Percentiles rank a stretch among this genome's conserved stretches.
Conservation (phyloP, 1,139 yeast species). For the Hansenula lynferdii region DNA sequence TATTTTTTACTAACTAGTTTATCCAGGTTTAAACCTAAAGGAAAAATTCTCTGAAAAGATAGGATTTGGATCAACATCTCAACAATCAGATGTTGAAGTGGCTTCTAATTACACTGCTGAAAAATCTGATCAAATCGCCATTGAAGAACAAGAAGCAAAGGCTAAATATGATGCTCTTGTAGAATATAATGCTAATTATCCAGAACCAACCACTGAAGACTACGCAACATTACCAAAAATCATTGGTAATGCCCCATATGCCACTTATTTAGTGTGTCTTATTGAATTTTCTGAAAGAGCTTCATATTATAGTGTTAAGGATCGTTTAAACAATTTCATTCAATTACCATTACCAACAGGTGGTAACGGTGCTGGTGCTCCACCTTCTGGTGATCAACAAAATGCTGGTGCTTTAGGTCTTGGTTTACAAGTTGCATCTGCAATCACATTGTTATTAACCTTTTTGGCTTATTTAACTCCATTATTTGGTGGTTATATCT, state of each 20-base stretch:
- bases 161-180: constrained; percentile 1
- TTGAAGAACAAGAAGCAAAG: too few relatives aligned
- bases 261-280: constrained; percentile 67
- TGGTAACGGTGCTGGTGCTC: constrained; percentile 37
- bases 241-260: constrained; percentile 33
- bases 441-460: constrained; percentile 68
- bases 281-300: constrained; percentile 78
- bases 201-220: constrained; percentile 3
- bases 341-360: constrained; percentile 49
- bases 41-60: background rate
- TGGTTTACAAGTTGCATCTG: constrained; percentile 62
- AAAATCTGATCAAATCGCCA: too few relatives aligned
- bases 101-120: background rate
- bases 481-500: constrained; percentile 63
- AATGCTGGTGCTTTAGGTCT: constrained; percentile 52
- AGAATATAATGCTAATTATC: constrained; percentile 1
- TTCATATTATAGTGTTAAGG: constrained; percentile 69
- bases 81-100: background rate
- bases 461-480: constrained; percentile 82
- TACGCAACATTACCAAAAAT: constrained; percentile 1
- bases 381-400: constrained; percentile 33
- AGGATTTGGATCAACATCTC: too few relatives aligned
- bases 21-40: background rate
- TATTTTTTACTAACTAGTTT: background rate
- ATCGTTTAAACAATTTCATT: constrained; percentile 76